Percentiles rank a stretch among this genome's conserved stretches.
Conservation (phyloP, 148 eudicot species). For the Silene latifolia region DNA sequence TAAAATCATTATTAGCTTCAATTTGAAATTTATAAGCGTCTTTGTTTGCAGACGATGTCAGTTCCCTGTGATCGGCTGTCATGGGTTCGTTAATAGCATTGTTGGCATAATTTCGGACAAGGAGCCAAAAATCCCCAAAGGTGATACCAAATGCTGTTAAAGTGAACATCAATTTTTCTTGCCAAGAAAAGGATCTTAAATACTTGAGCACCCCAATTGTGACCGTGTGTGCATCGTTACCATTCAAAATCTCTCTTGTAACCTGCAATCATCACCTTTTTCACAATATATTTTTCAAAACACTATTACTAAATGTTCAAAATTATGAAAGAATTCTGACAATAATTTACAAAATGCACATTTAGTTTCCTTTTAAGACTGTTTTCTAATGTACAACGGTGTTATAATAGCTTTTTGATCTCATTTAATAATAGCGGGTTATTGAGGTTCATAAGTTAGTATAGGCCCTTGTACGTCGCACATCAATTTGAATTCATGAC, state of each 20-base stretch:
- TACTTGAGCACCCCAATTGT: conserved; percentile 32
- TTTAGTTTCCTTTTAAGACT: too few species aligned
- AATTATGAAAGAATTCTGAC: too few species aligned
- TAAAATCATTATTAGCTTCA: conserved; percentile 12
- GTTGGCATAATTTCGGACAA: conserved; percentile 40
- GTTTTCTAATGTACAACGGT: too few species aligned
- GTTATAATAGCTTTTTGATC: too few species aligned
- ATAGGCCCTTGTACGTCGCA: too few species aligned
- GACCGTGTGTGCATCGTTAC: conserved; percentile 34
- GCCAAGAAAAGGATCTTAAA: conserved; percentile 39
- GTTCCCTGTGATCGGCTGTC: conserved; percentile 38
- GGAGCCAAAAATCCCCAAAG: conserved; percentile 56
- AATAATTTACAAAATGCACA: too few species aligned
- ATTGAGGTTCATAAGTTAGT: too few species aligned
- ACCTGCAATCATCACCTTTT: too few species aligned
- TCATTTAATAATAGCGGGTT: too few species aligned
- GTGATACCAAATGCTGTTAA: conserved; percentile 42
- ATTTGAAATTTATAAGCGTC: background rate
- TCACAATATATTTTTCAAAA: too few species aligned
- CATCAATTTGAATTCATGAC: too few species aligned
- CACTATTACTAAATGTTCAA: too few species aligned
- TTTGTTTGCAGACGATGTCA: conserved; percentile 30
- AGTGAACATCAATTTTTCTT: conserved; percentile 42
- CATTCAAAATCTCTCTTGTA: conserved; percentile 22
- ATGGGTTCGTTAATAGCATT: conserved; percentile 46